Base-by-base conservation (phyloP, 352 stramenopile species). In the Phytopythium montanum region DNA sequence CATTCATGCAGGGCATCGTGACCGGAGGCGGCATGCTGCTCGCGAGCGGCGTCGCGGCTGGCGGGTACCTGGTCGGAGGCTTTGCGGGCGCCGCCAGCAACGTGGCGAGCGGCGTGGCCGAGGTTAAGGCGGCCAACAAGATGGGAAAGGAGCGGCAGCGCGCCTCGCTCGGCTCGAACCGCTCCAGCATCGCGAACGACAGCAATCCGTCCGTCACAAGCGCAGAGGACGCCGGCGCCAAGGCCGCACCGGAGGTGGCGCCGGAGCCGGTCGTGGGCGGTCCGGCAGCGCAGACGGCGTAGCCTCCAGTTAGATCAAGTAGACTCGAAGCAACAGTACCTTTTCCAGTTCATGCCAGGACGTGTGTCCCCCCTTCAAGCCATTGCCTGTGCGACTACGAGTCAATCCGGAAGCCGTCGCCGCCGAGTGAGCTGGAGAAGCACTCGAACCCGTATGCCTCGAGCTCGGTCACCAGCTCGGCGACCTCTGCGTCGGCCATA, bases 21-120 rank as follows among this genome's bases (percentile, higher is more conserved):
- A 91, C 81, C 10, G 85, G 85, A 55, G 79, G 85, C 28, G 76
- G 85, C 16, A 80, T 94, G 14, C 56, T 94, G 25, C 68, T 94
- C 16, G 85, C 85, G 7, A 94, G 85, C 48, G 81, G 85, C 25
- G 85, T 94, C 19, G 80, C 85, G 3, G 85, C 85, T 14, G 81
- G 85, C 48, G 81, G 81, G 23, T 94, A 91, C 51, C 64, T 94
- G 16, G 85, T 95, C 16, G 86, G 86, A 44, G 86, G 86, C 14
- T 86, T 95, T 62, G 86, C 86, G 51, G 86, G 86, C 33, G 86
- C 86, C 18, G 81, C 84, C 7, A 86, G 73, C 25, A 95, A 95
- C 63, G 80, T 95, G 51, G 80, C 84, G 4, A 93, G 82, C 48
- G 86, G 86, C 44, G 72, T 95, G 44, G 76, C 73, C 31, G 86